Conservation (phyloP, 2,329 filamentous ascomycete species). For the Hypomyces rosellus region DNA sequence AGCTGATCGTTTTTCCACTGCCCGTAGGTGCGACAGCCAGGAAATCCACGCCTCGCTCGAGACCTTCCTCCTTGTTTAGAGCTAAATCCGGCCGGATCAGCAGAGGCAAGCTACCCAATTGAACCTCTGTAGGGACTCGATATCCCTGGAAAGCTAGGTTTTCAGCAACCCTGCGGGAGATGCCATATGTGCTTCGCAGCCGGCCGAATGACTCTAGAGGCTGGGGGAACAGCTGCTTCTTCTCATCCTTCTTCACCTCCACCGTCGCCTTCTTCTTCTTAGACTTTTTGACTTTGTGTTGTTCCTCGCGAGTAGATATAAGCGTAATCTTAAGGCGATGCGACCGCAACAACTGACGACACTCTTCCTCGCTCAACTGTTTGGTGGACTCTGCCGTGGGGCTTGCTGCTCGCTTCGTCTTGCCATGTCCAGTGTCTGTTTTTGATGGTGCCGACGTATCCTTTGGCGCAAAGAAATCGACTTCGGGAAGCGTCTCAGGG, state of each 20-base stretch:
- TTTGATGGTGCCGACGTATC: slow-evolving; percentile 29
- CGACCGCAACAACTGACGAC: slow-evolving; percentile 65
- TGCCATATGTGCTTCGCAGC: slow-evolving; percentile 62
- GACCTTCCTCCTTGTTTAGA: slow-evolving; percentile 32
- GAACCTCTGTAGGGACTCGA: slow-evolving; percentile 83
- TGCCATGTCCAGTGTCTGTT: slow-evolving; percentile 12
- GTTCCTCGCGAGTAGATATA: slow-evolving; percentile 47
- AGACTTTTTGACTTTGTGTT: slow-evolving; percentile 44
- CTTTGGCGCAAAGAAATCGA: slow-evolving; percentile 55
- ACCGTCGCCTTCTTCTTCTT: slow-evolving; percentile 49
- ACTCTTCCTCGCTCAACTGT: slow-evolving; percentile 60
- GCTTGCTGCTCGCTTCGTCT: slow-evolving; percentile 22
- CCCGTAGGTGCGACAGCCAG: slow-evolving; percentile 89
- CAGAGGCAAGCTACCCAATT: slow-evolving; percentile 78
- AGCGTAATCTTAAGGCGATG: slow-evolving; percentile 82
- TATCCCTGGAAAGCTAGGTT: slow-evolving; percentile 86
- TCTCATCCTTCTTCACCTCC: slow-evolving; percentile 43
- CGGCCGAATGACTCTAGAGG: slow-evolving; percentile 73
- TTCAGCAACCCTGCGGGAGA: slow-evolving; percentile 65
- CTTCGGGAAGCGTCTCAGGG: slow-evolving; percentile 35
- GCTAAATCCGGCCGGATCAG: slow-evolving; percentile 55
- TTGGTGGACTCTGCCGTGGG: slow-evolving; percentile 22
- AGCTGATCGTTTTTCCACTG: slow-evolving; percentile 93
- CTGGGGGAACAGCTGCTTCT: slow-evolving; percentile 65
- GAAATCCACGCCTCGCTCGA: slow-evolving; percentile 56